Evolutionary conservation across 345 rosid genomes (phyloP), one percentile per base, ranked within the genome.

Genomic region (Syzygium jambos): DNA sequence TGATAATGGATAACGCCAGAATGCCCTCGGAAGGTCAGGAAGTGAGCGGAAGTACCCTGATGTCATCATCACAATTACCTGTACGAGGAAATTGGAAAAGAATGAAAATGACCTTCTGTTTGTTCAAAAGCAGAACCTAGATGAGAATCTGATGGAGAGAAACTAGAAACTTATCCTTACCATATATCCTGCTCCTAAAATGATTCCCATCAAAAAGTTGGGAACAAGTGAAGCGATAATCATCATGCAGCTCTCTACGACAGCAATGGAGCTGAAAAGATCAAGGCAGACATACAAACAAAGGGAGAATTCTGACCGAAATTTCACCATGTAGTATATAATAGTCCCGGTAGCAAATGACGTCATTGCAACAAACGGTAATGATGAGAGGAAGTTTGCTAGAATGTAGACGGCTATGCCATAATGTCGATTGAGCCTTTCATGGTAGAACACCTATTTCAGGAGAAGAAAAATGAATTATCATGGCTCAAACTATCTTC

Each of bases 211-310:
- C 86, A 96, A 93, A 90, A 95, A 97, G 92, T 96, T 97, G 41
- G 99, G 99, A 87, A 95, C 95, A 55, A 96, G 86, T 52, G 98
- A 94, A 84, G 99, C 98, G 41, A 97, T 94, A 29, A 98, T 95
- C 98, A 97, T 95, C 99, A 97, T 96, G 94, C 93, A 88, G 93
- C 99, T 96, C 93, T 97, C 99, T 11, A 97, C 98, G 17, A 96
- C 97, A 0, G 98, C 93, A 86, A 96, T 96, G 89, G 98, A 92
- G 51, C 96, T 95, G 52, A 95, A 94, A 78, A 95, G 97, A 91
- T 97, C 94, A 78, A 97, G 92, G 51, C 95, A 98, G 86, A 93
- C 93, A 93, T 95, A 97, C 56, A 94, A 41, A 86, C 93, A 94
- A 87, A 91, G 97, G 55, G 89, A 88, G 51, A 97, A 93, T 59